phyloP scores from a whole-genome alignment of 352 stramenopile genomes.

The Phytophthora ohioensis region DNA sequence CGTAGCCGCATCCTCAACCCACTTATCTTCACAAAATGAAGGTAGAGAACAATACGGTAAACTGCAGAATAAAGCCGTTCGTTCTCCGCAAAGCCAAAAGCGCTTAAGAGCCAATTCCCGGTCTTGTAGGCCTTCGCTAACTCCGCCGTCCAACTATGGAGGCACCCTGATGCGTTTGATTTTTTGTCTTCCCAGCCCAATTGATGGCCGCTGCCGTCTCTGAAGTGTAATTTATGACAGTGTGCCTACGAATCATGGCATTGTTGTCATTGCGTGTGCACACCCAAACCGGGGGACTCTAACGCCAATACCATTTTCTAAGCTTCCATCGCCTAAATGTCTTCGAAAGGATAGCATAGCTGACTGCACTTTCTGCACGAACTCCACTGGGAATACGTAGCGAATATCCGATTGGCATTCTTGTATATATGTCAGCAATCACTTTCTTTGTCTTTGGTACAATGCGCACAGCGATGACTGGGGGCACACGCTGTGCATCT shows the following conservation, averaged over 20 bases:
- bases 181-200: neutral
- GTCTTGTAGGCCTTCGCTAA: neutral
- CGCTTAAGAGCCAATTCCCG: neutral
- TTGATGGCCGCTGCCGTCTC: conserved; percentile 3
- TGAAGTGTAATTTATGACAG: neutral
- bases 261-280: too few relatives aligned
- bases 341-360: neutral
- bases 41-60: neutral
- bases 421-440: conserved; percentile 8
- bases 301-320: neutral
- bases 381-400: conserved; percentile 5
- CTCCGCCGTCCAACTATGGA: neutral
- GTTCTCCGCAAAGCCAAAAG: neutral
- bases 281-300: neutral
- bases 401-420: conserved; percentile 2
- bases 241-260: neutral
- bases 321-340: neutral
- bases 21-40: neutral
- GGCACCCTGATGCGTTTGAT: neutral
- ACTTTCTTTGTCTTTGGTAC: conserved; percentile 13
- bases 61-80: neutral
- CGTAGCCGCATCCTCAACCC: neutral
- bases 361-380: conserved; percentile 7
- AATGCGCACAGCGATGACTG: neutral
- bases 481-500: neutral